Evolutionary conservation across 2,329 filamentous ascomycete genomes (phyloP), one percentile per base, ranked within the genome.

Genomic region (Diaporthe sp.): DNA sequence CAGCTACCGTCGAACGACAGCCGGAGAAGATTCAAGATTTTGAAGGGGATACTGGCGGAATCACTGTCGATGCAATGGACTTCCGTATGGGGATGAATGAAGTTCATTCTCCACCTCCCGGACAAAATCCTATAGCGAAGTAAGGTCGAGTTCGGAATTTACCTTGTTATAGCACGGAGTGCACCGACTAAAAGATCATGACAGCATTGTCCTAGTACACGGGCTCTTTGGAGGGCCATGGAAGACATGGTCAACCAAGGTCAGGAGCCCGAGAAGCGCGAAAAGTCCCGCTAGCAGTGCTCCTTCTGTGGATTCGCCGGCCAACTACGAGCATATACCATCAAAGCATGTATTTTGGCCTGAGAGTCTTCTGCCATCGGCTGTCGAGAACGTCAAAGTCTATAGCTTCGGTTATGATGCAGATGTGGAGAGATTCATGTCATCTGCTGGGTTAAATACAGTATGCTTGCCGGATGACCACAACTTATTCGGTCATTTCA

Each of bases 261-360:
- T 4, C 3, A 39, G 10, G 37, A 15, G 37, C 37, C 37, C 37
- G 12, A 39, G 37, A 39, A 39, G 37, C 12, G 37, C 10, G n/a
- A n/a, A n/a, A n/a, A n/a, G n/a, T 12, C 37, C 37, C 12, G 3
- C 37, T 39, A 39, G 10, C 2, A 39, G 37, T 39, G 10, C 12
- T 39, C 1, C 12, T 39, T 39, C 37, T 39, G 37, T 5, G 37
- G 37, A 39, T 39, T 12, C 10, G 37, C 12, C 37, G 2, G 10
- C 37, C 37, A 39, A 39, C 10, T 1, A 1, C 1, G 0, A 39
- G 12, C 3, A 39, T 1, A 39, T 4, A 39, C 3, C 10, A 12
- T 39, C 37, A 1, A 39, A 39, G 5, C 3, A 39, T 39, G 10
- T 39, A 0, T 39, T 39, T 12, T 39, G 37, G 37, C 37, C 37